Percentiles rank a stretch among this genome's conserved stretches.
Evolutionary conservation across 257 asterid genomes (phyloP).

Genomic region (Henckelia pumila): DNA sequence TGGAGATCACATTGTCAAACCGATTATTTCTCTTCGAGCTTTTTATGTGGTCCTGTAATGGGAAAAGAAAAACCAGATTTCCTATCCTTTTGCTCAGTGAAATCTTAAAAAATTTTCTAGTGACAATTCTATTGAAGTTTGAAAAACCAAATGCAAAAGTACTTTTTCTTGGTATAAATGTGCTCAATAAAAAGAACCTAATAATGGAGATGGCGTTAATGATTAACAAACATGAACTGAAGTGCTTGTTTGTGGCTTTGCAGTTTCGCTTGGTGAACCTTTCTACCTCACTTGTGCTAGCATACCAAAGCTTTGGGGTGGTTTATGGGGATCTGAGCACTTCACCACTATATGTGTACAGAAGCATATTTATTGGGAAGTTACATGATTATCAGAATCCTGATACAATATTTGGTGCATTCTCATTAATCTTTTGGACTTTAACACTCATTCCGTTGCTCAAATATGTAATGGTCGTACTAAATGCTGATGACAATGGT

Average conservation of each 20-base stretch:
- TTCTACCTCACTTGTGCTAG: constrained; percentile 56
- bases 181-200: background rate
- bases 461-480: constrained; percentile 61
- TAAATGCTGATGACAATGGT: constrained; percentile 85
- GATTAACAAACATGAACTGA: constrained; percentile 13
- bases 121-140: too few species aligned
- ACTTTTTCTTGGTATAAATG: too few species aligned
- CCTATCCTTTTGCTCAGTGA: too few species aligned
- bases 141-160: too few species aligned
- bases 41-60: too few species aligned
- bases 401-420: constrained; percentile 80
- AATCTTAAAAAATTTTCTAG: too few species aligned
- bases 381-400: constrained; percentile 52
- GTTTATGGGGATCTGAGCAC: constrained; percentile 96
- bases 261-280: constrained; percentile 53
- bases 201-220: background rate
- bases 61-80: too few species aligned
- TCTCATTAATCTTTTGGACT: constrained; percentile 93
- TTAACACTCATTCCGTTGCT: constrained; percentile 83
- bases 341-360: constrained; percentile 85
- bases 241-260: constrained; percentile 34
- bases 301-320: constrained; percentile 93
- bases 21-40: too few species aligned
- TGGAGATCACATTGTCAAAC: background rate
- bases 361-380: constrained; percentile 67